Percentiles rank a stretch among this genome's conserved stretches.
phyloP scores from a whole-genome alignment of 352 stramenopile species.

The Phytopythium delawarense region DNA sequence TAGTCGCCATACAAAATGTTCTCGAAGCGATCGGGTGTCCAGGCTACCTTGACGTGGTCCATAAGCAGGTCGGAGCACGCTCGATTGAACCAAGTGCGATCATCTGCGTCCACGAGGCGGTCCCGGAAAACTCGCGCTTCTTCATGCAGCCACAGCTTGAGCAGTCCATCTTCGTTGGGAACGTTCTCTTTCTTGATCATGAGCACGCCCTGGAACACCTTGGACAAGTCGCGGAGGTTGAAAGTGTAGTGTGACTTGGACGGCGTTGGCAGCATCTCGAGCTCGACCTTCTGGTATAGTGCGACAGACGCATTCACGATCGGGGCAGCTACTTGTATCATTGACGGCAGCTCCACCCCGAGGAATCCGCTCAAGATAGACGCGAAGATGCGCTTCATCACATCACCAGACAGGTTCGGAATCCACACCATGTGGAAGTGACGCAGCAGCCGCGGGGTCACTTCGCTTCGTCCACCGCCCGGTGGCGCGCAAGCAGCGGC shows the following conservation, averaged over 20 bases:
- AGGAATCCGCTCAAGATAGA: slow-evolving; percentile 90
- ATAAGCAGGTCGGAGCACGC: slow-evolving; percentile 70
- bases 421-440: slow-evolving; percentile 94
- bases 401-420: slow-evolving; percentile 72
- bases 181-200: slow-evolving; percentile 89
- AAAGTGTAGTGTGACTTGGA: slow-evolving; percentile 94
- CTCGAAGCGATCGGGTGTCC: slow-evolving; percentile 61
- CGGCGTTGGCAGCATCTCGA: slow-evolving; percentile 88
- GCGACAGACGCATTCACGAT: slow-evolving; percentile 88
- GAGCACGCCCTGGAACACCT: slow-evolving; percentile 92
- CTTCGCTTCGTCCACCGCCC: slow-evolving; percentile 82
- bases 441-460: slow-evolving; percentile 79
- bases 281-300: slow-evolving; percentile 85
- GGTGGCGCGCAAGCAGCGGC: slow-evolving; percentile 82
- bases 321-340: slow-evolving; percentile 65
- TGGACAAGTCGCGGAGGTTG: slow-evolving; percentile 91
- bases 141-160: slow-evolving; percentile 91
- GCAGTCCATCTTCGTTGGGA: slow-evolving; percentile 56
- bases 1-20: slow-evolving; percentile 91
- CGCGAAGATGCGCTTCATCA: slow-evolving; percentile 89
- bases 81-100: slow-evolving; percentile 86
- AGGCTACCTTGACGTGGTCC: slow-evolving; percentile 60
- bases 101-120: slow-evolving; percentile 83
- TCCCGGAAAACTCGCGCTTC: slow-evolving; percentile 91
- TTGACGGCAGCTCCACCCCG: slow-evolving; percentile 47